These are phyloP conservation scores for Lentinula aciculospora DNA, from an alignment of 768 basidiomycete genomes.

Conservation along the genomic window DNA sequence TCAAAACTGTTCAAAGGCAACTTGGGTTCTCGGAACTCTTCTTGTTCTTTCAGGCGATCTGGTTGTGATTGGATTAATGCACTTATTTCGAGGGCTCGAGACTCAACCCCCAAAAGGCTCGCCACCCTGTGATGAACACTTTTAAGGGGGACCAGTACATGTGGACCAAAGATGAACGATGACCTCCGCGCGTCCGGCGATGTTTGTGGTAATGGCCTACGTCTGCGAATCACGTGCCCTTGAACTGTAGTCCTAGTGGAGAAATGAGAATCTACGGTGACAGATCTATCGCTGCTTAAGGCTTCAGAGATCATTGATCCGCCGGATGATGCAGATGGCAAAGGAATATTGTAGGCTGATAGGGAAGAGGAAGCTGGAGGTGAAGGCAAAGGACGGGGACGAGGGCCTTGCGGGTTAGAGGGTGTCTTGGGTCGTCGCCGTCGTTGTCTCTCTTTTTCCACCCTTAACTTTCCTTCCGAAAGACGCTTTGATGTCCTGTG, in stretches of 20 bases:
- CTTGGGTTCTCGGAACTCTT: too few relatives aligned
- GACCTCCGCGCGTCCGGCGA: background rate
- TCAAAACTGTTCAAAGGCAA: background rate
- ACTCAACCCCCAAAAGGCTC: background rate
- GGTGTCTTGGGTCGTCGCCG: background rate
- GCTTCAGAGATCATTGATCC: background rate
- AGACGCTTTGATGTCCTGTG: background rate
- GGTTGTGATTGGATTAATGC: background rate
- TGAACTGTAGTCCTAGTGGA: background rate
- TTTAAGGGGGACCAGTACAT: background rate
- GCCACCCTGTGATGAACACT: background rate
- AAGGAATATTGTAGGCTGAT: background rate
- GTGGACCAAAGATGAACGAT: background rate
- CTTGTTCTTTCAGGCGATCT: background rate
- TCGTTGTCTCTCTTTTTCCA: constrained; percentile 3
- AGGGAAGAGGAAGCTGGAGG: background rate
- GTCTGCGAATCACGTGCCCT: background rate
- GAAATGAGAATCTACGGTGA: background rate
- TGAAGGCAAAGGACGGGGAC: background rate
- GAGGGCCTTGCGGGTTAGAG: constrained; percentile 1
- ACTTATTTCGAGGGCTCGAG: background rate
- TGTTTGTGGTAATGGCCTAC: background rate
- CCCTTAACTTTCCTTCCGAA: background rate
- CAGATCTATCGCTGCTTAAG: background rate
- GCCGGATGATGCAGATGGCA: background rate